Base-by-base conservation (phyloP, 2,329 filamentous ascomycete genomes). In the Helotiales sp. region DNA sequence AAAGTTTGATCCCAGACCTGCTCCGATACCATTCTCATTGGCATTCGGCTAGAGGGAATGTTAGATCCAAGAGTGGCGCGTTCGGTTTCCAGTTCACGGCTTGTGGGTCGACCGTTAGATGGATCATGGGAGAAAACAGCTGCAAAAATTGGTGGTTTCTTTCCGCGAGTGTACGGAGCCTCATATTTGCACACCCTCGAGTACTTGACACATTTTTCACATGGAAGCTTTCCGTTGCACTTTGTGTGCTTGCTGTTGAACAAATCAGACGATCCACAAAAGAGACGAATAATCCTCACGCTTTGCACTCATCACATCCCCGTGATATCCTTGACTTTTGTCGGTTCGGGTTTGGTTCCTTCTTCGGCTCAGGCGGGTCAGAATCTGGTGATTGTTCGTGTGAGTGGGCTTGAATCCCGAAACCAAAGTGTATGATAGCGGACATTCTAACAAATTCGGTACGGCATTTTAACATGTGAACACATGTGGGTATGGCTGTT, bases 221-320 rank as follows among this genome's bases (percentile, higher is more conserved):
- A 69, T 30, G 67, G 67, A 17, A 58, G 50, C 34, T 66, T 50
- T 6, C 67, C 67, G 8, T 59, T 69, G 34, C 67, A 69, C 37
- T 65, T 58, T 20, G 64, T 64, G 28, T 69, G 66, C 40, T 61
- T 66, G 22, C 67, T 69, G 24, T 45, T n/a, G 17, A 10, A 15
- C 26, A 6, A 37, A 57, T 67, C 34, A 64, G 55, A 24, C 28
- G 1, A 8, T 11, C 11, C 26, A 28, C 6, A 15, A n/a, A 52
- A 3, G 4, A 7, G 20, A 28, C 28, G 17, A 32, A 59, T 22
- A 13, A 13, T 37, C 15, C 45, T 49, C 57, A 66, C 67, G 30
- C 15, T 30, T 66, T 69, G 32, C 67, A 69, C 22, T 55, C 60
- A 54, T 69, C 67, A 24, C 67, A 69, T 15, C 63, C 67, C 43